These are phyloP conservation scores for Apiospora hydei DNA, from an alignment of 2,329 filamentous ascomycete genomes.

Conservation along the genomic window DNA sequence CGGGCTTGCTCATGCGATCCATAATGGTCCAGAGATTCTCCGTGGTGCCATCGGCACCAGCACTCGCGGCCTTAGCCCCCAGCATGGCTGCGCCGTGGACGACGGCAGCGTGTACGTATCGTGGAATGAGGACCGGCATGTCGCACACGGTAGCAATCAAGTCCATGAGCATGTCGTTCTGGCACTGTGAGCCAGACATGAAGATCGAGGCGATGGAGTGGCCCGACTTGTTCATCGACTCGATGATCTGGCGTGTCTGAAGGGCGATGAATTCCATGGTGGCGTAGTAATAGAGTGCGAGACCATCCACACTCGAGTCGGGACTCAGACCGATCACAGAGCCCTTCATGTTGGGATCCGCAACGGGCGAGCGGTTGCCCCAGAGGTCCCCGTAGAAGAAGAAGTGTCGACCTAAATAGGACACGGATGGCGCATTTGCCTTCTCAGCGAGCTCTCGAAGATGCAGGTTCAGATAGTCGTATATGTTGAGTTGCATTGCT, in stretches of 20 bases:
- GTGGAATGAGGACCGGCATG: slow-evolving; percentile 92
- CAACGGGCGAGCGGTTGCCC: slow-evolving; percentile 93
- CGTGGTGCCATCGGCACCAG: slow-evolving; percentile 76
- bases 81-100: slow-evolving; percentile 99
- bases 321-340: slow-evolving; percentile 85
- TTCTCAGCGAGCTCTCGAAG: slow-evolving; percentile 74
- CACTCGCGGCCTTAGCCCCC: slow-evolving; percentile 93
- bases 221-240: slow-evolving; percentile 89
- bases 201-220: slow-evolving; percentile 93
- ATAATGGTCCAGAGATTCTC: slow-evolving; percentile 96
- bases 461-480: slow-evolving; percentile 92
- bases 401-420: slow-evolving; percentile 89
- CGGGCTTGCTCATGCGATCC: slow-evolving; percentile 96
- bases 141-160: slow-evolving; percentile 89
- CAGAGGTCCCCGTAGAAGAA: slow-evolving; percentile 99
- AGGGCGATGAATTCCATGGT: slow-evolving; percentile 98
- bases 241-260: slow-evolving; percentile 94
- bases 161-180: slow-evolving; percentile 91
- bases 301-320: slow-evolving; percentile 85
- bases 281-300: slow-evolving; percentile 92
- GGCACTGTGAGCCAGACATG: slow-evolving; percentile 98
- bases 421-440: slow-evolving; percentile 74
- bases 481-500: slow-evolving; percentile 86
- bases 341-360: slow-evolving; percentile 92
- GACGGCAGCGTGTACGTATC: slow-evolving; percentile 93